A percentile compares a stretch with the other conserved stretches of the same genome.
Evolutionary conservation across 129 eudicot species (phyloP).

Genomic region (Flaveria sonorensis): DNA sequence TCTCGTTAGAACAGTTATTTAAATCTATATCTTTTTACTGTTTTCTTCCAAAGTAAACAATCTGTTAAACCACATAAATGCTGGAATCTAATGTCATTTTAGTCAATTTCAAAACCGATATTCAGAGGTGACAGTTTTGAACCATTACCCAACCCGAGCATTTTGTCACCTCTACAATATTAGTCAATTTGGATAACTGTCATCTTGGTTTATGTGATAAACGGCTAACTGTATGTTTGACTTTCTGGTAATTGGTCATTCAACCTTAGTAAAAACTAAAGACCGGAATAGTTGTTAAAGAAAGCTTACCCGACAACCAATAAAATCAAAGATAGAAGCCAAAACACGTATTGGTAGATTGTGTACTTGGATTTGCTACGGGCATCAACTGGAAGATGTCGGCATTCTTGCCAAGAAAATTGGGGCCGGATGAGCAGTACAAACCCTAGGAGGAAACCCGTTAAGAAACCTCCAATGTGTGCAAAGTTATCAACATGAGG

Average conservation of each 20-base stretch:
- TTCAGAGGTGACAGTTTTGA: no score
- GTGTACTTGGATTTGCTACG: conserved; percentile 64
- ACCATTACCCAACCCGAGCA: no score
- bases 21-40: no score
- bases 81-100: no score
- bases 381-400: conserved; percentile 44
- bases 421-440: conserved; percentile 71
- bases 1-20: no score
- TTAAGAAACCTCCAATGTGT: conserved; percentile 78
- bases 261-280: neutral
- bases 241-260: neutral
- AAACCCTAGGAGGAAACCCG: conserved; percentile 86
- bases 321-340: conserved; percentile 50
- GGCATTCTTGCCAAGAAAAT: conserved; percentile 71
- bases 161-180: no score
- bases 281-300: neutral
- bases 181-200: no score
- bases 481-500: conserved; percentile 94
- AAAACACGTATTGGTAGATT: conserved; percentile 53
- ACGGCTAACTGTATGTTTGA: no score
- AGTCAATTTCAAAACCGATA: no score
- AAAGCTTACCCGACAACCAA: conserved; percentile 71
- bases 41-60: no score
- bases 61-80: no score
- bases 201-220: no score